Evolutionary conservation across 2,329 filamentous ascomycete species (phyloP), one percentile per base, ranked within the genome.

Genomic region (Ophiocordyceps robertsii): DNA sequence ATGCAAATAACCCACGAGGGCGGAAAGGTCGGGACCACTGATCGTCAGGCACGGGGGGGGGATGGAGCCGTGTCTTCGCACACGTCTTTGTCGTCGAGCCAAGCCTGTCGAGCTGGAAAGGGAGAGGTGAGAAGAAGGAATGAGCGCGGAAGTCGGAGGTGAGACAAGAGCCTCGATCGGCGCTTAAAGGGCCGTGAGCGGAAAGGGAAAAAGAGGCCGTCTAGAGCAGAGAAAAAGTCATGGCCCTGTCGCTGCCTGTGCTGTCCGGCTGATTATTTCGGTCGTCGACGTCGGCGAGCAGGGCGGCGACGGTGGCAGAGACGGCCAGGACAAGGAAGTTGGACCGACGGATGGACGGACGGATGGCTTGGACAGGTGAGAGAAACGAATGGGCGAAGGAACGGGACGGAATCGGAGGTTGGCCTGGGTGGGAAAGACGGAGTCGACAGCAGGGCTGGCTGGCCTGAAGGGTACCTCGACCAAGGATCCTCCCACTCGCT

Each of bases 111-210:
- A 42, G 32, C 39, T 32, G 37, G 45, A 38, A 53, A 49, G 46
- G 44, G 45, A 49, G 48, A 43, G 35, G 45, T 48, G 48, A 35
- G 44, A 48, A 44, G 50, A 51, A 48, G 52, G 51, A 53, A 53
- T 50, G 48, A 44, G 46, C 49, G 40, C 44, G 42, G 47, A 43
- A 42, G 43, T 40, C 29, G 42, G 49, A 27, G 37, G 48, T 50
- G 46, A 52, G 46, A 53, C 51, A 50, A 37, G 17, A 10, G 39
- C 16, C 39, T 27, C 21, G 43, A 43, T 38, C 48, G 41, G 47
- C 48, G 48, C 43, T 44, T 45, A 47, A 43, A 43, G 38, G 44
- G 42, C 42, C 46, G 46, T 44, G 44, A 37, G 48, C 45, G 46
- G 43, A 45, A 24, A n/a, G 33, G 37, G 16, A 39, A 27, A 40